Evolutionary conservation across 208 protist species (phyloP).

Genomic region (Entamoeba dispar): DNA sequence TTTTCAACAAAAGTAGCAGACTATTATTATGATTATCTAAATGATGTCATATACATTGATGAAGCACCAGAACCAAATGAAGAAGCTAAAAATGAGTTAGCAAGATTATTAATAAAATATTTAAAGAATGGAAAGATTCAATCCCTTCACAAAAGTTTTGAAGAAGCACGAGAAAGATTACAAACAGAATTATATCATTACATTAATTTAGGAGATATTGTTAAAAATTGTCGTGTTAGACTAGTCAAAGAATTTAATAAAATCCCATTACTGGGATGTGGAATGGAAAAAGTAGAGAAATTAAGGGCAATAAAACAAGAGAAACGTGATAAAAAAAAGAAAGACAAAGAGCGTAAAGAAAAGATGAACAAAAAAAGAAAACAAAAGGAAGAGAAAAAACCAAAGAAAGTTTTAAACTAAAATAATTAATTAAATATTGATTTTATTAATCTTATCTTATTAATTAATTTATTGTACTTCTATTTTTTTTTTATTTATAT

Average conservation of each 20-base stretch:
- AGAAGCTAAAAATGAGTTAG: neutral
- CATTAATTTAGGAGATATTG: neutral
- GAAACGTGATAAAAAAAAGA: neutral
- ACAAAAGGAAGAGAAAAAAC: neutral
- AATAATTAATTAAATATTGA: too few species aligned
- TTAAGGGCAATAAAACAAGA: neutral
- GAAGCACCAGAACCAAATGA: neutral
- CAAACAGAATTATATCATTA: neutral
- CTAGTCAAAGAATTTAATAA: neutral
- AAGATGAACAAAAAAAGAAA: neutral
- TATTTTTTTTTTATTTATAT: too few species aligned
- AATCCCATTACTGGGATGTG: neutral
- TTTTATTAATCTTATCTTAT: too few species aligned
- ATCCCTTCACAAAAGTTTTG: neutral
- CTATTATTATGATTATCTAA: neutral
- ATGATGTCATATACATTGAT: neutral
- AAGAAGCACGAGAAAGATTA: neutral
- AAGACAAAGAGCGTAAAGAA: neutral
- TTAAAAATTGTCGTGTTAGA: neutral
- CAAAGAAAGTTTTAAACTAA: neutral
- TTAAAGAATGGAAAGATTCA: neutral
- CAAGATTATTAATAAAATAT: neutral
- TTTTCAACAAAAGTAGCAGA: neutral
- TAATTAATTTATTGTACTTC: too few species aligned
- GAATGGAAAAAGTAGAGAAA: neutral